Evolutionary conservation across 2,329 filamentous ascomycete genomes (phyloP), one percentile per base, ranked within the genome.

Genomic region (Fusarium sp.): DNA sequence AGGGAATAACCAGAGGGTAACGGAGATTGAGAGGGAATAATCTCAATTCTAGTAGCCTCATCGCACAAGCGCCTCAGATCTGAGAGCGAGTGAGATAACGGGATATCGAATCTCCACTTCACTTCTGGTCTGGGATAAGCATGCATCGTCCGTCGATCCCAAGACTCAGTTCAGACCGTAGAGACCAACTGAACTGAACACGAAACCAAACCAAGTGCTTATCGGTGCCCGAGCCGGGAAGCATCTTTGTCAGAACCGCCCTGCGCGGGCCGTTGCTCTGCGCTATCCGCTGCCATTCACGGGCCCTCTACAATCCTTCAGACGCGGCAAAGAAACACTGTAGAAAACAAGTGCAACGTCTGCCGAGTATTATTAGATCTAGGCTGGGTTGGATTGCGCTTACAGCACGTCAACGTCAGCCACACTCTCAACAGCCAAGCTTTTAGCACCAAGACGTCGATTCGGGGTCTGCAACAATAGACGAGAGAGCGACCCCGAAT

Each of bases 331-430:
- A 26, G 38, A 51, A 42, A 31, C n/a, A 64, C 24, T 61, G 38
- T 38, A 59, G 61, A 62, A 51, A 55, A 41, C 36, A 56, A 39
- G 36, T 33, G 28, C 33, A 60, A 65, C 47, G 41, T 38, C 42
- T 41, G 65, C 35, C 41, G 54, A 54, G 67, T 63, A 66, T 60
- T 57, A 50, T 70, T 74, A 61, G 61, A 74, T 24, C 42, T 57
- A 22, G 20, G 39, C 39, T 66, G 44, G 28, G 41, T 48, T 56
- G 22, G 14, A 41, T 39, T 60, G 45, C 33, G 38, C 54, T 53
- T 44, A 44, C 44, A 39, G 59, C 36, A 62, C 20, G 55, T 31
- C 36, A 56, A 26, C 47, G 24, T 22, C 26, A 72, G 63, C 51
- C 50, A 68, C 59, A 62, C 13, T 47, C 50, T 51, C 38, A n/a